Evolutionary conservation across 768 basidiomycete genomes (phyloP).

Genomic region (Boletus reticuloceps): DNA sequence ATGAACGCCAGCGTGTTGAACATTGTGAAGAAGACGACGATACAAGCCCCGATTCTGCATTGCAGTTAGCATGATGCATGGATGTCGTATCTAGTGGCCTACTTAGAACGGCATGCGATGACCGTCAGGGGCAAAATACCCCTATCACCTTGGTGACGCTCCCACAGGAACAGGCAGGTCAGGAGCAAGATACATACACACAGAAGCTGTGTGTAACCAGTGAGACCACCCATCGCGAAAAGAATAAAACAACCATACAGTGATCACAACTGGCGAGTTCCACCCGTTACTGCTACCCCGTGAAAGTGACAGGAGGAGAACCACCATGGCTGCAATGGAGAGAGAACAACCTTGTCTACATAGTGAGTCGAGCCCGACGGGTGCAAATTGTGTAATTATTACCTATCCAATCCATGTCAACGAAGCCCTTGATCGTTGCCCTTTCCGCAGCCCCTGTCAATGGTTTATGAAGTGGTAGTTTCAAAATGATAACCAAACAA

Average conservation of each 20-base stretch:
- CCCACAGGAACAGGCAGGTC: slow-evolving; percentile 5
- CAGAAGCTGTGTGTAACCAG: slow-evolving; percentile 1
- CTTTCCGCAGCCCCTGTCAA: not conserved
- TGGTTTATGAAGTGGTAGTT: slow-evolving; percentile 5
- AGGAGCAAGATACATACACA: slow-evolving; percentile 9
- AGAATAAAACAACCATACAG: not conserved
- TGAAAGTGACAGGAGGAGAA: slow-evolving; percentile 11
- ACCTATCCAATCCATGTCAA: slow-evolving; percentile 17
- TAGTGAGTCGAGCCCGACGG: not conserved
- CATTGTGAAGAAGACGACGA: slow-evolving; percentile 14
- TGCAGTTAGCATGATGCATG: not conserved
- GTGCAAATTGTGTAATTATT: not conserved
- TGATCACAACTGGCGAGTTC: slow-evolving; percentile 9
- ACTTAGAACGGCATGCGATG: slow-evolving; percentile 9
- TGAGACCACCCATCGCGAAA: not conserved
- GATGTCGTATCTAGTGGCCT: not conserved
- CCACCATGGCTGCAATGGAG: slow-evolving; percentile 6
- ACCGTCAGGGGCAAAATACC: slow-evolving; percentile 7
- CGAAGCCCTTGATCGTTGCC: not conserved
- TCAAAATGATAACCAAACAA: slow-evolving; percentile 1
- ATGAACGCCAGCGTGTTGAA: slow-evolving; percentile 6
- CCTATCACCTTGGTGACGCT: slow-evolving; percentile 6
- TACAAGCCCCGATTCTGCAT: slow-evolving; percentile 6
- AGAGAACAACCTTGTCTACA: slow-evolving; percentile 12
- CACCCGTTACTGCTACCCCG: slow-evolving; percentile 7